Conservation (phyloP, 2,329 filamentous ascomycete species). For the Nemania sp. region DNA sequence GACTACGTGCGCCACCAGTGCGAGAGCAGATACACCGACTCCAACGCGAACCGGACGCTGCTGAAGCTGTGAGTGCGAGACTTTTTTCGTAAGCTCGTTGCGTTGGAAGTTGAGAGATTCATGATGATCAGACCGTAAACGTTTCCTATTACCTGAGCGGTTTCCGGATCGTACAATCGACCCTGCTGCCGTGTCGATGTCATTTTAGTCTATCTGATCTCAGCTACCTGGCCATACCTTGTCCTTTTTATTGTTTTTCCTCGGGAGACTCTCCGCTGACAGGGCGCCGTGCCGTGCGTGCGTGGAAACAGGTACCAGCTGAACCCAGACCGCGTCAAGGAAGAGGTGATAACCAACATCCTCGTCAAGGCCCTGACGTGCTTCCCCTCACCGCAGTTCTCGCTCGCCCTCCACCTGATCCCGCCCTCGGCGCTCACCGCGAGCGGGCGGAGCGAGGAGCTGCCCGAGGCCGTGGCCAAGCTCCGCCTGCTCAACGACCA, state of each 20-base stretch:
- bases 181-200: slow-evolving; percentile 67
- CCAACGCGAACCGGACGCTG: slow-evolving; percentile 94
- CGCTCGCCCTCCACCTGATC: slow-evolving; percentile 90
- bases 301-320: slow-evolving; percentile 82
- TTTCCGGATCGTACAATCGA: slow-evolving; percentile 60
- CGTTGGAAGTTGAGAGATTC: not conserved
- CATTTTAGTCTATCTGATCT: slow-evolving; percentile 76
- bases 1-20: slow-evolving; percentile 94
- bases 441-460: slow-evolving; percentile 58
- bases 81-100: slow-evolving; percentile 5
- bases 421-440: slow-evolving; percentile 76
- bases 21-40: slow-evolving; percentile 91
- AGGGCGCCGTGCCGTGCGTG: slow-evolving; percentile 12
- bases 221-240: slow-evolving; percentile 24
- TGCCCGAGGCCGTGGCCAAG: slow-evolving; percentile 90
- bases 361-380: slow-evolving; percentile 97
- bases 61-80: slow-evolving; percentile 84
- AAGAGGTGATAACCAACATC: slow-evolving; percentile 98
- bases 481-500: slow-evolving; percentile 82
- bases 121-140: slow-evolving; percentile 82
- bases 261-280: not conserved
- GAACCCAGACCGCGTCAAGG: slow-evolving; percentile 96
- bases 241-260: not conserved
- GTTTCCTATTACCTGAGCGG: slow-evolving; percentile 98
- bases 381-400: slow-evolving; percentile 96